A percentile compares a stretch with the other conserved stretches of the same genome.
These are phyloP conservation scores for Arthrobotrys sinensis DNA, from an alignment of 2,329 filamentous ascomycete species.

Conservation along the genomic window DNA sequence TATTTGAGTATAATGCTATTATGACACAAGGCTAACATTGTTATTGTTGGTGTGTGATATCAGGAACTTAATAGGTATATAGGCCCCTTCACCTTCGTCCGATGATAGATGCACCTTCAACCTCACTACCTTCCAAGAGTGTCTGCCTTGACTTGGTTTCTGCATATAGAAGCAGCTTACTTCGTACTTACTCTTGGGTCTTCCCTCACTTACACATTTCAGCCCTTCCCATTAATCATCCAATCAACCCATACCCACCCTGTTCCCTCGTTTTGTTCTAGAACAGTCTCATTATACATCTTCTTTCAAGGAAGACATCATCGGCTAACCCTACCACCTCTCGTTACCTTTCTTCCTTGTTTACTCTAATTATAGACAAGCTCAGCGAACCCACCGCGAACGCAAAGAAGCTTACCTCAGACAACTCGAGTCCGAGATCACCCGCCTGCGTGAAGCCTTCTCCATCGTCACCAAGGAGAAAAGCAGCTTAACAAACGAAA, in stretches of 20 bases:
- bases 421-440: conserved; percentile 89
- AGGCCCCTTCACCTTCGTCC: conserved; percentile 41
- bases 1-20: conserved; percentile 57
- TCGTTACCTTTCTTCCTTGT: conserved; percentile 37
- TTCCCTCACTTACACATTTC: conserved; percentile 26
- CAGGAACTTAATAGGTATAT: conserved; percentile 62
- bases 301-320: conserved; percentile 42
- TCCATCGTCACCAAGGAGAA: conserved; percentile 82
- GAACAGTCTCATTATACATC: conserved; percentile 6
- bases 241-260: conserved; percentile 26
- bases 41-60: conserved; percentile 22
- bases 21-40: conserved; percentile 48
- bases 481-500: conserved; percentile 82
- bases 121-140: conserved; percentile 51
- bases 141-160: conserved; percentile 51
- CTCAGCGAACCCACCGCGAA: conserved; percentile 95
- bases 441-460: conserved; percentile 89
- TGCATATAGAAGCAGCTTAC: conserved; percentile 38
- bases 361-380: conserved; percentile 79
- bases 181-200: conserved; percentile 33
- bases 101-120: conserved; percentile 42
- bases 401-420: conserved; percentile 97
- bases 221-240: conserved; percentile 27
- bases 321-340: conserved; percentile 43
- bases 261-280: conserved; percentile 58